These are phyloP conservation scores for Quercus lobata DNA, from an alignment of 331 rosid species.

Conservation along the genomic window DNA sequence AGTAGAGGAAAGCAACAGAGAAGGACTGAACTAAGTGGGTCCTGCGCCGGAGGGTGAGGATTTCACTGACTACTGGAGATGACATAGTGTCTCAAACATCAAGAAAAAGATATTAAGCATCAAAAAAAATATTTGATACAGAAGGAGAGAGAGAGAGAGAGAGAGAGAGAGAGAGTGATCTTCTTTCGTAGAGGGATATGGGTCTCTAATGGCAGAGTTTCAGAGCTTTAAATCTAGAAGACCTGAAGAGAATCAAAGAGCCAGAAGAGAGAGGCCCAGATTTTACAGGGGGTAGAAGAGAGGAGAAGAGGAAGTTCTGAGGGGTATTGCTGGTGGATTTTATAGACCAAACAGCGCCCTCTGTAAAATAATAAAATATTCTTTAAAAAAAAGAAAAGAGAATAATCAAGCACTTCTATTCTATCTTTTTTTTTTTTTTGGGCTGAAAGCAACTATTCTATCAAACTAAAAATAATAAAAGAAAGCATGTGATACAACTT, in stretches of 20 bases:
- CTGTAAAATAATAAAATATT: not conserved
- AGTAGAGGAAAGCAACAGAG: constrained; percentile 84
- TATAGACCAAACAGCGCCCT: constrained; percentile 36
- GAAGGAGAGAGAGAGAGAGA: not conserved
- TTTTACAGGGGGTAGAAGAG: constrained; percentile 4
- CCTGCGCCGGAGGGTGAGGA: constrained; percentile 68
- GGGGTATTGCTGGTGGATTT: constrained; percentile 16
- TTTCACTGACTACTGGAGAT: constrained; percentile 88
- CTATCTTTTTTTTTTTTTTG: no score
- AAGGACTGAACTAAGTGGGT: constrained; percentile 89
- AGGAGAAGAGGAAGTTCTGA: constrained; percentile 32
- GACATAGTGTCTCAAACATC: constrained; percentile 51
- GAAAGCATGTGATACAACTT: no score
- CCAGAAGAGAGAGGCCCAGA: not conserved
- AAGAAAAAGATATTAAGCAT: constrained; percentile 28
- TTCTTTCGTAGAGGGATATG: not conserved
- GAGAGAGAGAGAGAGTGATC: not conserved
- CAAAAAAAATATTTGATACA: constrained; percentile 4
- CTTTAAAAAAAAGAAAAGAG: not conserved
- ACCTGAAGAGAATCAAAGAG: not conserved
- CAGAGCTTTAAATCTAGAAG: constrained; percentile 6
- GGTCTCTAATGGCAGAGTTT: not conserved
- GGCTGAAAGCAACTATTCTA: no score
- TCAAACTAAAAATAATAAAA: no score
- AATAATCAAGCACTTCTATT: not conserved